Evolutionary conservation across 257 asterid genomes (phyloP).

Genomic region (Mitragyna speciosa): DNA sequence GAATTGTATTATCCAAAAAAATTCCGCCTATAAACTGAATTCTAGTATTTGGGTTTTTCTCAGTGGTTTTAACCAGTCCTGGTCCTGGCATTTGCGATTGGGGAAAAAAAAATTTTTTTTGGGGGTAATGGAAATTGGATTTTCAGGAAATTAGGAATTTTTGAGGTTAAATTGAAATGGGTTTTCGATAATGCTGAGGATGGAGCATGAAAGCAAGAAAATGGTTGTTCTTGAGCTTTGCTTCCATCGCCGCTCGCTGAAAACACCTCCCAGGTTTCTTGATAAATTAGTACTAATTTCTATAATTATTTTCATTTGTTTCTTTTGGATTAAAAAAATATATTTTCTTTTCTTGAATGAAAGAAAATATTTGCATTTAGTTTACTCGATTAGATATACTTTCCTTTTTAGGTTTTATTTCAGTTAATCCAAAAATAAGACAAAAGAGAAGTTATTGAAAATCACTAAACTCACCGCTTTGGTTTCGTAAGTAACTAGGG

Average conservation of each 20-base stretch:
- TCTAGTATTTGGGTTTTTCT: conserved; percentile 1
- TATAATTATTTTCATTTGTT: neutral
- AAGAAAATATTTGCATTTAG: neutral
- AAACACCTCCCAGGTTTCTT: neutral
- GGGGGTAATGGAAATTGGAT: neutral
- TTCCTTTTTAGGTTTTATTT: no score
- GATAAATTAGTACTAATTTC: neutral
- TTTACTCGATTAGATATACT: conserved; percentile 7
- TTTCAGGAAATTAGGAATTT: neutral
- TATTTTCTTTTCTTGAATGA: no score
- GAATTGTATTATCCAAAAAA: conserved; percentile 56
- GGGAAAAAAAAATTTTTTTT: neutral
- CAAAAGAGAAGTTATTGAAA: no score
- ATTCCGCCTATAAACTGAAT: conserved; percentile 56
- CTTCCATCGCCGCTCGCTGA: conserved; percentile 41
- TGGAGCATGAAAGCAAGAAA: conserved; percentile 13
- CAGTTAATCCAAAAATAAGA: no score
- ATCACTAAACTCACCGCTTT: no score
- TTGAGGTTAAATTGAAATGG: conserved; percentile 12
- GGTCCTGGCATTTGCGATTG: conserved; percentile 34
- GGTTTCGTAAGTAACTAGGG: no score
- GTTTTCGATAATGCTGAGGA: conserved; percentile 18
- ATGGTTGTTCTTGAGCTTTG: conserved; percentile 33
- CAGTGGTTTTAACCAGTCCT: conserved; percentile 22
- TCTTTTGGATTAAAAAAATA: no score